Conservation (phyloP, 1,284 basidiomycete species). For the Trametes pubescens region DNA sequence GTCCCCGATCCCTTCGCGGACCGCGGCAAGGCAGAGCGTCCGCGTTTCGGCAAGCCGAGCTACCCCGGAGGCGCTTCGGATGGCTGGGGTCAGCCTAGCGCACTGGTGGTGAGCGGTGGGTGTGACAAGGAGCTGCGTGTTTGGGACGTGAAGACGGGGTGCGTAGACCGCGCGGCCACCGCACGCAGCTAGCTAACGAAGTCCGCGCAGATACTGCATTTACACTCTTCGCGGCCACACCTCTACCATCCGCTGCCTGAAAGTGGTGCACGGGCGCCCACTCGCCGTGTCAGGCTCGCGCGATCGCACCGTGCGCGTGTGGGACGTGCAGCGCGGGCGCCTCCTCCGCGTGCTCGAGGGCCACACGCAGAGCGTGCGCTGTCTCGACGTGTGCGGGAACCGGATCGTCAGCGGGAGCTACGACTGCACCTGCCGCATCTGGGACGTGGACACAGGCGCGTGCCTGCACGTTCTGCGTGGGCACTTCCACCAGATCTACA, state of each 20-base stretch:
- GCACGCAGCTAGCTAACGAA: background rate
- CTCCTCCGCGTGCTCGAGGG: conserved; percentile 79
- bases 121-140: conserved; percentile 92
- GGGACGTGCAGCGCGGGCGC: conserved; percentile 89
- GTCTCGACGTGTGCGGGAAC: conserved; percentile 87
- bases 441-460: conserved; percentile 77
- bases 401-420: conserved; percentile 90
- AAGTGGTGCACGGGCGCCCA: conserved; percentile 87
- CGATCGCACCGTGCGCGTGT: conserved; percentile 88
- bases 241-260: conserved; percentile 92
- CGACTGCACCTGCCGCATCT: conserved; percentile 82
- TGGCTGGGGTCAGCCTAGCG: conserved; percentile 71
- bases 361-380: conserved; percentile 86
- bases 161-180: conserved; percentile 14
- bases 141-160: conserved; percentile 92
- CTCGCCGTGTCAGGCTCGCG: conserved; percentile 92
- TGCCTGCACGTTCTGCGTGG: conserved; percentile 89
- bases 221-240: conserved; percentile 87
- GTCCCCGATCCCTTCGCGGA: conserved; percentile 27
- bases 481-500: conserved; percentile 93
- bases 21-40: conserved; percentile 33
- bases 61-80: conserved; percentile 71
- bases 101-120: conserved; percentile 90
- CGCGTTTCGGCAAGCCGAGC: conserved; percentile 52
- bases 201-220: conserved; percentile 70